A percentile compares a stretch with the other conserved stretches of the same genome.
These are phyloP conservation scores for Gilbertella persicaria DNA, from an alignment of 371 early-diverging fungal genomes.

Conservation along the genomic window DNA sequence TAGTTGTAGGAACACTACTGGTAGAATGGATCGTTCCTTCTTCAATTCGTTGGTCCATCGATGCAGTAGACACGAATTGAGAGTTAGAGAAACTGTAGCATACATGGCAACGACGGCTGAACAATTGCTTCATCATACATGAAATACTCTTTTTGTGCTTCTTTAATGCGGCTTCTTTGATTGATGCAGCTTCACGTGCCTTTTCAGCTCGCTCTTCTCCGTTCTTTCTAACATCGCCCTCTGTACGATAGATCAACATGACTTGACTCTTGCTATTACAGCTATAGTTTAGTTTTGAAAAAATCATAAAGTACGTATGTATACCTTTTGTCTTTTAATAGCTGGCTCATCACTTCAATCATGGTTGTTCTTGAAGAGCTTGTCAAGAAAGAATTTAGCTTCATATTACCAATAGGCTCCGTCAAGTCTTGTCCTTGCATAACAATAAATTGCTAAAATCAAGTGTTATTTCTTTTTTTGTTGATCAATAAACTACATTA, in stretches of 20 bases:
- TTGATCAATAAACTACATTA: not conserved
- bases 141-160: constrained; percentile 13
- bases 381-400: constrained; percentile 6
- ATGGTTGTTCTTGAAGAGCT: constrained; percentile 10
- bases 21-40: constrained; percentile 3
- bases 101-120: not conserved
- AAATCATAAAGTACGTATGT: not conserved
- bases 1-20: constrained; percentile 6
- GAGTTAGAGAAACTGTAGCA: constrained; percentile 1
- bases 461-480: not conserved
- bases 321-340: constrained; percentile 6
- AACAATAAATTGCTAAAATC: not conserved
- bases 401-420: constrained; percentile 15
- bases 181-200: not conserved
- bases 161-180: constrained; percentile 2
- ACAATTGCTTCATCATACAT: constrained; percentile 6
- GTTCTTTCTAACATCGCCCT: constrained; percentile 8
- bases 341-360: constrained; percentile 1
- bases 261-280: constrained; percentile 1
- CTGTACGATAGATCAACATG: constrained; percentile 17
- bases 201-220: constrained; percentile 7
- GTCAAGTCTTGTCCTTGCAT: constrained; percentile 2
- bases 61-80: no score
- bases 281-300: not conserved
- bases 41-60: not conserved